Evolutionary conservation across 2,329 filamentous ascomycete genomes (phyloP), one percentile per base, ranked within the genome.

Genomic region (Colletotrichum cordylinicola): DNA sequence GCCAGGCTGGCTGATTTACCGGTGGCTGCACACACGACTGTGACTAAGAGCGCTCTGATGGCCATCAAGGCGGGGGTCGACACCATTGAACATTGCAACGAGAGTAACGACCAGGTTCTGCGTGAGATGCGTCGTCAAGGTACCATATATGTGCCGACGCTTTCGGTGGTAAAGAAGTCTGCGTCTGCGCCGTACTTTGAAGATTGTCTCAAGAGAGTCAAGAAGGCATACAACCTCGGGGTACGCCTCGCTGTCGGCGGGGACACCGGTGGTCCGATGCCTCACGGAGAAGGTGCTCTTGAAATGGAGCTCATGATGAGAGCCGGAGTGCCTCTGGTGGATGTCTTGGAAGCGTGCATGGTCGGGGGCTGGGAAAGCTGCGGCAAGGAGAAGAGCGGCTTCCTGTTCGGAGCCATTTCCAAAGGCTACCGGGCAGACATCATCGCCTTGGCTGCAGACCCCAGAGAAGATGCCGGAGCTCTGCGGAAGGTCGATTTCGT

Each of bases 331-430:
- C 86, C 88, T 0, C 75, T 90, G 0, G 85, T 83, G 31, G 88
- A 91, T 56, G 87, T 89, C 1, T 80, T 91, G 35, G 85, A 87
- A 71, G 86, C 88, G 6, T 86, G 85, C 16, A 91, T 87, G 8
- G 77, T 91, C 4, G 86, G 86, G 27, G 90, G 90, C 0, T 91
- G 90, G 89, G 86, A 90, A 74, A 85, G 88, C 8, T 91, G 90
- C 75, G 90, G 90, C 1, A 86, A 84, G 4, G 87, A 91, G 39
- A 83, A 85, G 64, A 89, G 87, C 73, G 90, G 90, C 0, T 84
- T 86, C 68, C 82, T 84, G 24, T 91, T 92, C 79, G 90, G 90
- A 3, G 88, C 85, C 82, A 80, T 91, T 31, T 88, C 88, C 67
- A 80, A 85, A 66, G 90, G 88, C 0, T 85, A 82, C 52, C 82